Evolutionary conservation across 805 yeast species (phyloP).

Genomic region (Tetrapisispora arboricola): DNA sequence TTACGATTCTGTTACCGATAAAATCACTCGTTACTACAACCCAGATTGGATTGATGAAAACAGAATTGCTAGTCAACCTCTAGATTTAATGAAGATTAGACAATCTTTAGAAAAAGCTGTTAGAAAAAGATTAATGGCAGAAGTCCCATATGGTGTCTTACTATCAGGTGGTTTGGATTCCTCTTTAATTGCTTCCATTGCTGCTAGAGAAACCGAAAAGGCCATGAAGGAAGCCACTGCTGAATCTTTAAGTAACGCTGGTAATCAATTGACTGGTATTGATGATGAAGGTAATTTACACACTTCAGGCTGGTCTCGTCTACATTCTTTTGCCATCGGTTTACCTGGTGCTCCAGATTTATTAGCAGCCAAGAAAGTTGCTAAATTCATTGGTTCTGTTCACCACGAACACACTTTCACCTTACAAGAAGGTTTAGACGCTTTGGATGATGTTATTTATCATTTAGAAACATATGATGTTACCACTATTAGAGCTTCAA

Average conservation of each 20-base stretch:
- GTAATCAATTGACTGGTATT: conserved; percentile 71
- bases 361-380: conserved; percentile 92
- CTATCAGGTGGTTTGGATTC: conserved; percentile 97
- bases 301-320: conserved; percentile 62
- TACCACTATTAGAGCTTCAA: conserved; percentile 96
- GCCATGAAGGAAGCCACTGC: conserved; percentile 27
- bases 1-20: conserved; percentile 83
- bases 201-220: conserved; percentile 87
- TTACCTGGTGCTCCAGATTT: conserved; percentile 97
- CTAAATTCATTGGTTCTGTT: conserved; percentile 87
- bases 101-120: conserved; percentile 86
- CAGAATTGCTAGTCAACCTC: conserved; percentile 63
- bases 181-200: conserved; percentile 91
- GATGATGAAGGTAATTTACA: conserved; percentile 81
- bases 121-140: conserved; percentile 98
- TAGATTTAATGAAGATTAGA: conserved; percentile 63
- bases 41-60: conserved; percentile 93
- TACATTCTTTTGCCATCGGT: conserved; percentile 96
- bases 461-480: conserved; percentile 98
- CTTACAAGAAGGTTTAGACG: conserved; percentile 91
- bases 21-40: conserved; percentile 75
- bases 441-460: conserved; percentile 85
- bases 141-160: conserved; percentile 97
- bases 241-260: not conserved
- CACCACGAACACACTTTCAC: conserved; percentile 99